A percentile compares a stretch with the other conserved stretches of the same genome.
Evolutionary conservation across 179 eudicot genomes (phyloP).

Genomic region (Spergularia azorica): DNA sequence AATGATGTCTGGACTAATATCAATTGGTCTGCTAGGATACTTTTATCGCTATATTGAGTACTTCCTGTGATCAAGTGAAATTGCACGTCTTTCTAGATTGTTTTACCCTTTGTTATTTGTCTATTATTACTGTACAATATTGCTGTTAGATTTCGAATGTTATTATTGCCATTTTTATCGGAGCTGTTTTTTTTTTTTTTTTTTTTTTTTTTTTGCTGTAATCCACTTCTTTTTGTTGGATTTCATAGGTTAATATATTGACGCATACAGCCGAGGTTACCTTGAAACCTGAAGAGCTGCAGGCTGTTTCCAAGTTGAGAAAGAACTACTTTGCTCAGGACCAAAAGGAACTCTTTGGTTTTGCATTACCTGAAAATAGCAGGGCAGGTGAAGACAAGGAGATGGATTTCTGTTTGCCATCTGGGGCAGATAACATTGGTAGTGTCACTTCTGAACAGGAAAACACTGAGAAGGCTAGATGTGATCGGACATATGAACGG

Average conservation of each 20-base stretch:
- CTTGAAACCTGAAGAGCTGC: background rate
- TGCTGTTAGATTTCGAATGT: background rate
- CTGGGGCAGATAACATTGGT: background rate
- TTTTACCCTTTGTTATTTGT: no score
- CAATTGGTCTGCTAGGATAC: no score
- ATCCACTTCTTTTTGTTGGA: constrained; percentile 10
- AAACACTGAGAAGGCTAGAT: background rate
- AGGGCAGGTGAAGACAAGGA: background rate
- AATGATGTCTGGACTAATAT: no score
- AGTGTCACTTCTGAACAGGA: background rate
- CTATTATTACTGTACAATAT: background rate
- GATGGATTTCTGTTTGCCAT: background rate
- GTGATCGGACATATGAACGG: background rate
- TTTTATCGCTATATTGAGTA: no score
- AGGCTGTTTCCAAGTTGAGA: constrained; percentile 29
- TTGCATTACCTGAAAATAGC: constrained; percentile 1
- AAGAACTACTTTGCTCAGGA: constrained; percentile 38
- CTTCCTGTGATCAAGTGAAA: no score
- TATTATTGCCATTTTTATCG: background rate
- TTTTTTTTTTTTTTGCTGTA: background rate
- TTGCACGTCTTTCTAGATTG: no score
- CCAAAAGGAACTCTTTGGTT: constrained; percentile 42
- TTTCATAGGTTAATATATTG: constrained; percentile 61
- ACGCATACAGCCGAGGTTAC: constrained; percentile 55
- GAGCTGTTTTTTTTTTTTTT: background rate